These are phyloP conservation scores for Epicoccum sorghinum DNA, from an alignment of 2,329 filamentous ascomycete species.

Conservation along the genomic window DNA sequence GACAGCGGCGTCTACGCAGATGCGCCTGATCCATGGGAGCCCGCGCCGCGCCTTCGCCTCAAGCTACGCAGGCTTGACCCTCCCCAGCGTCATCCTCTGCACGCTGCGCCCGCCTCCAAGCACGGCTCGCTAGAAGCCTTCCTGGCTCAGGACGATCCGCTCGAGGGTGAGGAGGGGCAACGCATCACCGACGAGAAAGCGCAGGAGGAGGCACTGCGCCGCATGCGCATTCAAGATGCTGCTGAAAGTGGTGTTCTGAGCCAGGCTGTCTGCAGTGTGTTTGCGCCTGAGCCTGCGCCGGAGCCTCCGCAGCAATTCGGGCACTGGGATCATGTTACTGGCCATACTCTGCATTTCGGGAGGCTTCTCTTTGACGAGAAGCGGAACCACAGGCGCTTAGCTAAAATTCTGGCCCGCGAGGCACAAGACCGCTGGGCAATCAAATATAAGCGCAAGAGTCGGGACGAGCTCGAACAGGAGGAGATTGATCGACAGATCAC, in stretches of 20 bases:
- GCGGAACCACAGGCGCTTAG: constrained; percentile 73
- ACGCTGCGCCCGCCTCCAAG: constrained; percentile 54
- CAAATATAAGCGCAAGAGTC: constrained; percentile 59
- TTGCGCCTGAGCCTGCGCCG: constrained; percentile 73
- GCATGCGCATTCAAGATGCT: constrained; percentile 74
- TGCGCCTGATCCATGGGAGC: constrained; percentile 25
- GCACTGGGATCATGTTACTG: constrained; percentile 84
- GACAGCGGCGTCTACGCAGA: constrained; percentile 32
- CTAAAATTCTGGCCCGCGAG: constrained; percentile 79
- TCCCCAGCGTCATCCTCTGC: constrained; percentile 58
- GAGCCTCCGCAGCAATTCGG: constrained; percentile 81
- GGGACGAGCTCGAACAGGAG: constrained; percentile 83
- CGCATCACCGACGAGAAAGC: constrained; percentile 41
- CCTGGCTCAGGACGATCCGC: constrained; percentile 60
- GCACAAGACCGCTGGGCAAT: constrained; percentile 77
- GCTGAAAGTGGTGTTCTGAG: constrained; percentile 78
- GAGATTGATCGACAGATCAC: constrained; percentile 69
- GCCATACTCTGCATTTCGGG: constrained; percentile 80
- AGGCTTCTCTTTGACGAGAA: constrained; percentile 81
- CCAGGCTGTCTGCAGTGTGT: constrained; percentile 71
- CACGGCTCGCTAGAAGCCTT: constrained; percentile 67
- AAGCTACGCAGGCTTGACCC: constrained; percentile 59
- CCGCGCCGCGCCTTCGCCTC: constrained; percentile 51
- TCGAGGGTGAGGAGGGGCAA: constrained; percentile 51
- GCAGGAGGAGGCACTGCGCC: constrained; percentile 69